A percentile compares a stretch with the other conserved stretches of the same genome.
Evolutionary conservation across 257 asterid genomes (phyloP).

Genomic region (Lantana camara): DNA sequence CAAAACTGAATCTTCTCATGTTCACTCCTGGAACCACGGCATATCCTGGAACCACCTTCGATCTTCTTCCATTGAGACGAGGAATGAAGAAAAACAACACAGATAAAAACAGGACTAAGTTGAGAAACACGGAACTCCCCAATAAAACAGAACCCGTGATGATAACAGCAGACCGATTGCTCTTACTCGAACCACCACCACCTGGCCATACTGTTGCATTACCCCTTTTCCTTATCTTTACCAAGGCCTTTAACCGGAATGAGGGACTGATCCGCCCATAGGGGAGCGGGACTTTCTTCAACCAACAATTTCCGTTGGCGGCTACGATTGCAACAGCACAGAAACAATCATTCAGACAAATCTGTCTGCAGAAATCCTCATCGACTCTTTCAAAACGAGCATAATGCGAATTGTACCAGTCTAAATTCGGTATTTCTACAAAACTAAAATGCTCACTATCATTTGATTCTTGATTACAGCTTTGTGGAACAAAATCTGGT

Average conservation of each 20-base stretch:
- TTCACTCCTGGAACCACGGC: constrained; percentile 6
- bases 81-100: background rate
- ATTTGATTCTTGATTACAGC: constrained; percentile 24
- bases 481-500: constrained; percentile 18
- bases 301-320: constrained; percentile 35
- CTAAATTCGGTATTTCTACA: constrained; percentile 1
- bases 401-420: constrained; percentile 33
- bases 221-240: constrained; percentile 30
- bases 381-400: background rate
- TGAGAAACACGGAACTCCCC: constrained; percentile 24
- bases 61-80: background rate
- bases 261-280: constrained; percentile 33
- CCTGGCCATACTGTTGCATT: background rate
- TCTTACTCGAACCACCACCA: background rate
- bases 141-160: constrained; percentile 20
- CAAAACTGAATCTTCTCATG: constrained; percentile 26
- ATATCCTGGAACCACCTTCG: background rate
- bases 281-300: constrained; percentile 43
- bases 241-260: constrained; percentile 6
- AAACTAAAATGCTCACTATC: constrained; percentile 16
- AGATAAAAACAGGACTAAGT: constrained; percentile 8
- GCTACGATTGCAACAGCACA: constrained; percentile 42
- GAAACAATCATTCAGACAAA: constrained; percentile 50
- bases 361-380: constrained; percentile 33
- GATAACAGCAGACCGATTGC: constrained; percentile 13